phyloP scores from a whole-genome alignment of 495 filamentous ascomycete species.

The Penicilliopsis zonata region DNA sequence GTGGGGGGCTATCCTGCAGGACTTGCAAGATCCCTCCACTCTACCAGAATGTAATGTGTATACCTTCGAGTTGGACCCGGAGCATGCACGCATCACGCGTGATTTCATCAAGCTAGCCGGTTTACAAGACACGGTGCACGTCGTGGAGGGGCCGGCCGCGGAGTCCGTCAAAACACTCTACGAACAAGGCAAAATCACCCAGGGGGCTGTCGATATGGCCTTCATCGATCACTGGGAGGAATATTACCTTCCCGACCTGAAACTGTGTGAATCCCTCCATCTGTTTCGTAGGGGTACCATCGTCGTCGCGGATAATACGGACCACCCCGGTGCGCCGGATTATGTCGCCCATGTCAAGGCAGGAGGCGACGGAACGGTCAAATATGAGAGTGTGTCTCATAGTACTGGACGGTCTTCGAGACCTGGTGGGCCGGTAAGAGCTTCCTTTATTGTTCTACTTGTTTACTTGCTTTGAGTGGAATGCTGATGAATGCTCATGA shows the following conservation, averaged over 20 bases:
- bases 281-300: constrained; percentile 11
- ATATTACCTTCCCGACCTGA: constrained; percentile 18
- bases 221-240: constrained; percentile 25
- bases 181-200: constrained; percentile 8
- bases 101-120: constrained; percentile 17
- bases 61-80: constrained; percentile 18
- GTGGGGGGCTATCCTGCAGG: constrained; percentile 18
- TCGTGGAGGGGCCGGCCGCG: constrained; percentile 15
- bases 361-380: constrained; percentile 8
- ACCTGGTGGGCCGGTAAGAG: too few species aligned
- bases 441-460: too few species aligned
- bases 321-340: constrained; percentile 14
- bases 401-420: too few species aligned
- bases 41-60: constrained; percentile 13
- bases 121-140: constrained; percentile 15
- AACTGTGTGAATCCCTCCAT: constrained; percentile 15
- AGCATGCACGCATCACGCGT: constrained; percentile 12
- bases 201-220: constrained; percentile 9
- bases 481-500: too few species aligned
- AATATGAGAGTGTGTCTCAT: too few species aligned
- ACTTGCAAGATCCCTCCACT: constrained; percentile 9
- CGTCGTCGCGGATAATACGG: constrained; percentile 17
- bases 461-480: too few species aligned
- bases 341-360: constrained; percentile 20
- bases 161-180: constrained; percentile 14